A percentile compares a stretch with the other conserved stretches of the same genome.
These are phyloP conservation scores for Cercophora sp. DNA, from an alignment of 495 filamentous ascomycete species.

Conservation along the genomic window DNA sequence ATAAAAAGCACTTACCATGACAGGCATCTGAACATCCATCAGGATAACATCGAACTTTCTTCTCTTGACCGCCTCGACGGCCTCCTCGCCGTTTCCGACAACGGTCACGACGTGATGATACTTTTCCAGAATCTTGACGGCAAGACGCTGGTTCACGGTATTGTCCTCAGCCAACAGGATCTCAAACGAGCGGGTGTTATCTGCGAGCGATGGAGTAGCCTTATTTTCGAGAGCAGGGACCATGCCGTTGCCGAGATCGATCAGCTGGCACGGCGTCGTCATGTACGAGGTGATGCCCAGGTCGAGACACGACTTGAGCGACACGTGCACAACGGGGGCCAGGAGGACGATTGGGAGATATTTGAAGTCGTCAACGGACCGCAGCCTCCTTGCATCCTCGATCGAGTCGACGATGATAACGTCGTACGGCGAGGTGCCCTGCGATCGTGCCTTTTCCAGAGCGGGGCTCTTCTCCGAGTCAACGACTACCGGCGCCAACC, in stretches of 20 bases:
- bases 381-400: conserved; percentile 77
- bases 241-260: conserved; percentile 97
- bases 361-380: conserved; percentile 90
- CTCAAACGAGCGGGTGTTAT: conserved; percentile 93
- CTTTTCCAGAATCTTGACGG: conserved; percentile 96
- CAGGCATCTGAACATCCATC: conserved; percentile 99
- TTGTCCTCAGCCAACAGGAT: conserved; percentile 98
- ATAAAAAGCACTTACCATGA: conserved; percentile 88
- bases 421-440: conserved; percentile 71
- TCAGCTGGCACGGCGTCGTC: conserved; percentile 93
- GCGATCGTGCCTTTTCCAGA: conserved; percentile 41
- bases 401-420: conserved; percentile 97
- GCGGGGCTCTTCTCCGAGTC: conserved; percentile 56
- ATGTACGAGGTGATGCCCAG: conserved; percentile 97
- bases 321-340: conserved; percentile 86
- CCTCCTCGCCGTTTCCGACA: conserved; percentile 90
- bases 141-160: conserved; percentile 91
- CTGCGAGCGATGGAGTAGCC: conserved; percentile 84
- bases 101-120: conserved; percentile 97
- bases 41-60: conserved; percentile 94
- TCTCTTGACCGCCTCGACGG: conserved; percentile 81
- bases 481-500: conserved; percentile 78
- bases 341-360: conserved; percentile 95
- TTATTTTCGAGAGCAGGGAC: conserved; percentile 95
- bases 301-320: conserved; percentile 90